Evolutionary conservation across 2,329 filamentous ascomycete genomes (phyloP), one percentile per base, ranked within the genome.

Genomic region (Hirsutella minnesotensis): DNA sequence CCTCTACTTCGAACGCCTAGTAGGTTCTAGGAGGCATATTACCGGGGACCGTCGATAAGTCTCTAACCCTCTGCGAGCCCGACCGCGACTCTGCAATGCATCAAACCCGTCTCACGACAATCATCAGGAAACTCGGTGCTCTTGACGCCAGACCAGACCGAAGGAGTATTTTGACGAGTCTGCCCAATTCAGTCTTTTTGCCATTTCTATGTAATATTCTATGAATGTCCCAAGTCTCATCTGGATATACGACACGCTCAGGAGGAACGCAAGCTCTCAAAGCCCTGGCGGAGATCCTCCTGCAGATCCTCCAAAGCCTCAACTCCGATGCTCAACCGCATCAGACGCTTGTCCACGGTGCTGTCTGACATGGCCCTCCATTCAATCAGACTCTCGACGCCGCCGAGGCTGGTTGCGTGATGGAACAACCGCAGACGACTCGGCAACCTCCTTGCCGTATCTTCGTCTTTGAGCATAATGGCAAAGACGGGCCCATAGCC

Each of bases 351-450:
- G 56, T 94, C 86, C 33, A 94, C 80, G 1, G 60, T 69, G 3
- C 63, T 54, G 68, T 98, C 92, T 46, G 80, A 82, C 86, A 98
- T 92, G 39, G 83, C 77, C 46, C 92, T 73, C 92, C 92, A 98
- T 73, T 98, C 92, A 53, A 98, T 89, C 67, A 96, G 64, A 56
- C 86, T 92, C 73, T 96, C 92, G 9, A 96, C 87, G 4, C 92
- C 90, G 3, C 92, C 92, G 22, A 96, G 64, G 60, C 86, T 94
- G 3, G 92, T 98, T 5, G 92, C 92, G 63, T 98, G 92, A 53
- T 95, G 86, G 68, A 96, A 96, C 37, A 95, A 72, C 3, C 70
- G 59, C 58, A 96, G 64, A 61, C 85, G 84, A 55, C 81, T 84
- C 3, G 92, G 92, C 49, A 98, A 63, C 24, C 67, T 62, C 50